phyloP scores from a whole-genome alignment of 2,329 filamentous ascomycete species.

The Dactylellina sp. region DNA sequence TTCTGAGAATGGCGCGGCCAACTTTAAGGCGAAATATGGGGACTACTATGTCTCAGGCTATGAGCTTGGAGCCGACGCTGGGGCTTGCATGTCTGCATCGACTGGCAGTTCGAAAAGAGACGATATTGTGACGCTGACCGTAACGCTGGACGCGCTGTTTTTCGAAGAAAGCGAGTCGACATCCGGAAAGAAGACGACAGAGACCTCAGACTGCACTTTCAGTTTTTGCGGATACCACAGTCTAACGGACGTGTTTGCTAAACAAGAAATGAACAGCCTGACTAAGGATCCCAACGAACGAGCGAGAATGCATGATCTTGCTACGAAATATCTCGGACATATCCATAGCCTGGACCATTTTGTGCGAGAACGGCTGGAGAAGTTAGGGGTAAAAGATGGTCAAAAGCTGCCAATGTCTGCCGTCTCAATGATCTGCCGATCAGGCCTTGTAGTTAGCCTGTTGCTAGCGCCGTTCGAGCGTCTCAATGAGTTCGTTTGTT shows the following conservation, averaged over 20 bases:
- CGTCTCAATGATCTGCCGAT: background rate
- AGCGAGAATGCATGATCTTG: background rate
- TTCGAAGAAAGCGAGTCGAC: background rate
- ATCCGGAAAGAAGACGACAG: background rate
- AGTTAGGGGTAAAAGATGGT: background rate
- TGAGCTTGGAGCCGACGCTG: constrained; percentile 4
- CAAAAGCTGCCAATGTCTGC: background rate
- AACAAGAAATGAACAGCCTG: background rate
- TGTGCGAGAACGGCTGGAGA: background rate
- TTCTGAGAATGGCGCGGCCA: too few relatives aligned
- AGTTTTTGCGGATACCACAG: background rate
- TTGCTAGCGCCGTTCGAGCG: constrained; percentile 6
- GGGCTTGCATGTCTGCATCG: background rate
- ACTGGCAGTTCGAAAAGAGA: background rate
- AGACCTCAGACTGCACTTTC: background rate
- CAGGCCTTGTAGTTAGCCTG: background rate
- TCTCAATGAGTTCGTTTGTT: too few relatives aligned
- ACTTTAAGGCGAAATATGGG: background rate
- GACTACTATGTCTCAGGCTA: constrained; percentile 4
- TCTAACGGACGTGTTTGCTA: background rate
- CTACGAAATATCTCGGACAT: background rate
- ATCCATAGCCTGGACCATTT: background rate
- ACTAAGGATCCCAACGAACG: too few relatives aligned
- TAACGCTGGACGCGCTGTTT: background rate
- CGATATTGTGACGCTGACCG: background rate